Percentiles rank a stretch among this genome's conserved stretches.
These are phyloP conservation scores for Casuarina cunninghamiana DNA, from an alignment of 306 rosid species.

Conservation along the genomic window DNA sequence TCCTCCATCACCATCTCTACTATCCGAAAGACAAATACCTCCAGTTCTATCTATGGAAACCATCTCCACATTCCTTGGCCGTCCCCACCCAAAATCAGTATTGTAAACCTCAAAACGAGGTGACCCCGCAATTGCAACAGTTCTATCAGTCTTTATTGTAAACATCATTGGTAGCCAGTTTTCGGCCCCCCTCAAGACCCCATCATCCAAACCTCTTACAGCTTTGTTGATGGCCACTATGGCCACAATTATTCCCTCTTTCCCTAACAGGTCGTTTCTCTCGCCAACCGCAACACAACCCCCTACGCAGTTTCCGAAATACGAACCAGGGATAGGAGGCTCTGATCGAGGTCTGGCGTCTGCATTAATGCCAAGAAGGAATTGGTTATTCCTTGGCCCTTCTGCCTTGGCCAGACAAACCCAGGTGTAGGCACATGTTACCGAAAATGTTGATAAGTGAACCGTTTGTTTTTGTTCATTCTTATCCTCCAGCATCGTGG, in stretches of 20 bases:
- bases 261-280: conserved; percentile 7
- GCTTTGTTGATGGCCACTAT: conserved; percentile 15
- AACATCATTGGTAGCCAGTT: not conserved
- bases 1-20: no score
- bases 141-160: not conserved
- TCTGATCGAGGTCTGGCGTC: conserved; percentile 41
- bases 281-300: not conserved
- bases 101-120: no score
- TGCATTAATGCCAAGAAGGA: conserved; percentile 1
- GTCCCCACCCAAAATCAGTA: no score
- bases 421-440: conserved; percentile 32
- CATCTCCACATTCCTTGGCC: no score
- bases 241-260: conserved; percentile 18
- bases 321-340: conserved; percentile 24
- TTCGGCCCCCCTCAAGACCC: conserved; percentile 22
- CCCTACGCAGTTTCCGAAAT: conserved; percentile 49
- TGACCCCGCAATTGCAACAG: no score
- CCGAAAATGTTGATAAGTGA: conserved; percentile 36
- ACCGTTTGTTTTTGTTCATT: not conserved
- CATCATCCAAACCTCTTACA: conserved; percentile 19
- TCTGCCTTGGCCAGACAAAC: conserved; percentile 39
- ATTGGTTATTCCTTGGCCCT: not conserved
- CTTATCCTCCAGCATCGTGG: conserved; percentile 13
- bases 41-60: no score
- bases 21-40: no score